Percentiles rank a stretch among this genome's conserved stretches.
phyloP scores from a whole-genome alignment of 805 yeast species.

The Grigorovia humatica region DNA sequence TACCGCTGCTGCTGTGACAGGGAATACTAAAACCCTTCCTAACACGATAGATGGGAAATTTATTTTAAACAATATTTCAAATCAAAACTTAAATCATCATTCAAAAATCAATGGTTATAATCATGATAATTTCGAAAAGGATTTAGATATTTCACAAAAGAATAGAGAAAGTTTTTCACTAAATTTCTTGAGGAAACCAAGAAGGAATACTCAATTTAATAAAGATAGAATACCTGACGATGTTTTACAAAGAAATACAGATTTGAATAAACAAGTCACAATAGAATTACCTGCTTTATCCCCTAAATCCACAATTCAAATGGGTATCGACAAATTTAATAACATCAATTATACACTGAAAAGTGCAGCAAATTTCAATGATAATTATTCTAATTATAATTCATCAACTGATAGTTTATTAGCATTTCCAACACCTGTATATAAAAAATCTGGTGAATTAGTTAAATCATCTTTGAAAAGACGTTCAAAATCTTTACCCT shows the following conservation, averaged over 20 bases:
- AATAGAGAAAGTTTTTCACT: conserved; percentile 11
- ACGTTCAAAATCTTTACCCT: conserved; percentile 37
- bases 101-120: background rate
- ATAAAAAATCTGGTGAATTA: conserved; percentile 84
- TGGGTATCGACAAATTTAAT: conserved; percentile 4
- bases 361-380: background rate
- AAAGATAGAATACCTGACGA: conserved; percentile 18
- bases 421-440: conserved; percentile 31
- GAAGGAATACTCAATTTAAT: conserved; percentile 15
- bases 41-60: too few relatives aligned
- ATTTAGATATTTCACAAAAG: background rate
- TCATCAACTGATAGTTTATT: conserved; percentile 9
- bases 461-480: conserved; percentile 32
- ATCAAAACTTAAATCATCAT: too few relatives aligned
- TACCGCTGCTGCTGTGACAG: too few relatives aligned
- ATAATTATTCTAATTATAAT: conserved; percentile 1
- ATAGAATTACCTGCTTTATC: conserved; percentile 12
- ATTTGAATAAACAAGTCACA: conserved; percentile 15
- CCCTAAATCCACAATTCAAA: conserved; percentile 6
- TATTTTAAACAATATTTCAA: too few relatives aligned
- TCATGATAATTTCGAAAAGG: background rate
- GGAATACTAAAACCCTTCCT: too few relatives aligned
- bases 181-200: conserved; percentile 22
- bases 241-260: conserved; percentile 22
- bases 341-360: conserved; percentile 1